Conservation (phyloP, 805 yeast species). For the Blastobotrys attinorum region DNA sequence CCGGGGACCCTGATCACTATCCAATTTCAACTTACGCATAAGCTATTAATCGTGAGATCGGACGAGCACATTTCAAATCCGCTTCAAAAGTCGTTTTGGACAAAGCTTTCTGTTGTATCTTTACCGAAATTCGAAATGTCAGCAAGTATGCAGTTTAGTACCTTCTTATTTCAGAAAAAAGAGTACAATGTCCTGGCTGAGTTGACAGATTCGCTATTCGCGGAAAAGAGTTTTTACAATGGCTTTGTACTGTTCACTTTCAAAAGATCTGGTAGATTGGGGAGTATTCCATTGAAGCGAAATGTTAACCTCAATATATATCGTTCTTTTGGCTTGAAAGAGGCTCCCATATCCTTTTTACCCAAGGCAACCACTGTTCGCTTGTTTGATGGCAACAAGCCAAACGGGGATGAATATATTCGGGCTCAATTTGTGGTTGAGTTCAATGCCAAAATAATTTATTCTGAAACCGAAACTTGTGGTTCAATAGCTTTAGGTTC, state of each 20-base stretch:
- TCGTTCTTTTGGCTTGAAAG: not conserved
- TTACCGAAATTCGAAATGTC: not conserved
- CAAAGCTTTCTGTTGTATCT: not conserved
- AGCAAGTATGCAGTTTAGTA: not conserved
- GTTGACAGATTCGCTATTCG: not conserved
- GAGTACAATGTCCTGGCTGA: too few species aligned
- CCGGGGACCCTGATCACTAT: not conserved
- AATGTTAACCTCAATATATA: not conserved
- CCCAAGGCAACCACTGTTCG: not conserved
- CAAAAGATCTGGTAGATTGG: not conserved
- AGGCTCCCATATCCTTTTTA: not conserved
- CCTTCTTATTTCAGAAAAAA: too few species aligned
- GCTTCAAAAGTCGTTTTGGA: not conserved
- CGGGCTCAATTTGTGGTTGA: not conserved
- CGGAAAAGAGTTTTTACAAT: too few species aligned
- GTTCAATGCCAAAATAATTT: not conserved
- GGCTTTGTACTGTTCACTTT: too few species aligned
- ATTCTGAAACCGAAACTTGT: too few species aligned
- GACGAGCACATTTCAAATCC: not conserved
- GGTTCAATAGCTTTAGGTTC: too few species aligned
- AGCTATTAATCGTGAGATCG: not conserved
- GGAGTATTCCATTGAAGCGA: conserved; percentile 1
- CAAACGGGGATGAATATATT: not conserved
- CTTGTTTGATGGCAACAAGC: not conserved
- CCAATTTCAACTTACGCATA: not conserved